Percentiles rank a stretch among this genome's conserved stretches.
Evolutionary conservation across 805 yeast species (phyloP).

Genomic region (Candida multigemmis): DNA sequence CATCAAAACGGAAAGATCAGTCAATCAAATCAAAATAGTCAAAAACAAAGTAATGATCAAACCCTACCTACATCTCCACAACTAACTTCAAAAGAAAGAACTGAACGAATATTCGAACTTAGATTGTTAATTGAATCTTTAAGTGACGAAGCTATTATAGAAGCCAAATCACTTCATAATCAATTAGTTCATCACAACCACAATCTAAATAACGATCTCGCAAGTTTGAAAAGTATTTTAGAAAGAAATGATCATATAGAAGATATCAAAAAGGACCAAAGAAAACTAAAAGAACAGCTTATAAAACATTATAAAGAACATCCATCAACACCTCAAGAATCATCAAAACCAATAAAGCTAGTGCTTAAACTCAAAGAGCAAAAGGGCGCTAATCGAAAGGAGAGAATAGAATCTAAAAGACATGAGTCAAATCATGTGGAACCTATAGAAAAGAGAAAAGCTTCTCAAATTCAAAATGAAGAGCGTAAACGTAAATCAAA

Average conservation of each 20-base stretch:
- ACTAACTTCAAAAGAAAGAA: slow-evolving; percentile 4
- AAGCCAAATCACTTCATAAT: slow-evolving; percentile 16
- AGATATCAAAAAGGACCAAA: slow-evolving; percentile 7
- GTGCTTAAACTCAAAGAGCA: slow-evolving; percentile 6
- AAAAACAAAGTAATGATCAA: too few species aligned
- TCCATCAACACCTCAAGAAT: slow-evolving; percentile 24
- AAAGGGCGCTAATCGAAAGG: not conserved
- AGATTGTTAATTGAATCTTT: slow-evolving; percentile 2
- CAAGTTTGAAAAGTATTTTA: slow-evolving; percentile 2
- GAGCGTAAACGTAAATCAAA: slow-evolving; percentile 1
- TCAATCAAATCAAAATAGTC: too few species aligned
- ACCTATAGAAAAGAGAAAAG: not conserved
- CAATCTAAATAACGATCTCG: slow-evolving; percentile 14
- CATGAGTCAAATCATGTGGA: slow-evolving; percentile 1
- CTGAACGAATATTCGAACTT: slow-evolving; percentile 4
- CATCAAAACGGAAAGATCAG: too few species aligned
- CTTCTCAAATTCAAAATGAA: not conserved
- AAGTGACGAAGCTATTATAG: slow-evolving; percentile 14
- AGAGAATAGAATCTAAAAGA: slow-evolving; percentile 1
- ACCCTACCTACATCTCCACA: too few species aligned
- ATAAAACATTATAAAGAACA: slow-evolving; percentile 21
- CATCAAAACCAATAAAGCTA: slow-evolving; percentile 4
- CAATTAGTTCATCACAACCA: slow-evolving; percentile 21
- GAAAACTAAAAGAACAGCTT: slow-evolving; percentile 18
- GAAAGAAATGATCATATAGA: slow-evolving; percentile 10